phyloP scores from a whole-genome alignment of 768 basidiomycete species.

The Kwoniella newhampshirensis region DNA sequence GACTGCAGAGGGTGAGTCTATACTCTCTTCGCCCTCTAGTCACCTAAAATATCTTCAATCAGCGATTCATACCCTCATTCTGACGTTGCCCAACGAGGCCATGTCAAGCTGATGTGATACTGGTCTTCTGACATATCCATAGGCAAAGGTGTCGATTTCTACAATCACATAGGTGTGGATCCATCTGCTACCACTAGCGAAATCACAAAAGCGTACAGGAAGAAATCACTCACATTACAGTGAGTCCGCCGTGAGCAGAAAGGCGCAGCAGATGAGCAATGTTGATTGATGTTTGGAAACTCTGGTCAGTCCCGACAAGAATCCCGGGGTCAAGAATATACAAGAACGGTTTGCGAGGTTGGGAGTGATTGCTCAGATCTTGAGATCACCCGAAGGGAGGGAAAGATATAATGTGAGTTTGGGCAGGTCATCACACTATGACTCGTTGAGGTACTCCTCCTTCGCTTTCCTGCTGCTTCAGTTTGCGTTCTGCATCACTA shows the following conservation, averaged over 20 bases:
- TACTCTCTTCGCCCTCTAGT: not conserved
- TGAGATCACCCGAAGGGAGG: constrained; percentile 72
- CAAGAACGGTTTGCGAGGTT: constrained; percentile 91
- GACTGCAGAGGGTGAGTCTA: constrained; percentile 68
- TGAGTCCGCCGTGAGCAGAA: constrained; percentile 56
- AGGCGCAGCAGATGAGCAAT: not conserved
- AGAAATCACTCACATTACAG: constrained; percentile 86
- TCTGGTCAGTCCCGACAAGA: constrained; percentile 82
- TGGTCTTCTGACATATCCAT: not conserved
- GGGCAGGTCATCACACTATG: too few species aligned
- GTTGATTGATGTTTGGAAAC: not conserved
- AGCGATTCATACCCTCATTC: not conserved
- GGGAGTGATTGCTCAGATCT: constrained; percentile 77
- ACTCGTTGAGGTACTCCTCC: too few species aligned
- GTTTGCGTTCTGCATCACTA: too few species aligned
- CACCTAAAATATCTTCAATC: too few species aligned
- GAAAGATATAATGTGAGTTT: constrained; percentile 63
- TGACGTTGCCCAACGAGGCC: not conserved
- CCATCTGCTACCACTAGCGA: constrained; percentile 65
- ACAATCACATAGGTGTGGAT: constrained; percentile 84
- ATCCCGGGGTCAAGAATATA: constrained; percentile 73
- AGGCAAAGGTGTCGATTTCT: constrained; percentile 91
- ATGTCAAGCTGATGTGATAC: constrained; percentile 8
- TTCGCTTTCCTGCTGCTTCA: too few species aligned
- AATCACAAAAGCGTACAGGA: constrained; percentile 86